Conservation (phyloP, 2,329 filamentous ascomycete species). For the Exutisphaerella laricina region DNA sequence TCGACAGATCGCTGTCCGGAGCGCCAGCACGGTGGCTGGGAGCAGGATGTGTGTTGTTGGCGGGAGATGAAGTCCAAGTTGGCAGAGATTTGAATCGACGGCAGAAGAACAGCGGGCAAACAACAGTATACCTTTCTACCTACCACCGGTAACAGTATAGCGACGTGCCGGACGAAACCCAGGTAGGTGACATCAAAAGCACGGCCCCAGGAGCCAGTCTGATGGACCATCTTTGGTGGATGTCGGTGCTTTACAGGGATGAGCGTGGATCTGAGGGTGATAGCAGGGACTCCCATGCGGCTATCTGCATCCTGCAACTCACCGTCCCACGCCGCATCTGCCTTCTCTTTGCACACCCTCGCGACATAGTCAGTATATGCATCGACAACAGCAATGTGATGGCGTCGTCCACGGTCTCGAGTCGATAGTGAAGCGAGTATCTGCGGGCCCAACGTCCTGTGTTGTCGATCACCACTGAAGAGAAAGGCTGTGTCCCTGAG, state of each 20-base stretch:
- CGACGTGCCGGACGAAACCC: not conserved
- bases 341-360: too few relatives aligned
- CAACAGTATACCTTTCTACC: not conserved
- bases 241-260: not conserved
- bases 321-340: too few relatives aligned
- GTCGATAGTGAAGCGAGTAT: too few relatives aligned
- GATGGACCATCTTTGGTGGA: constrained; percentile 2
- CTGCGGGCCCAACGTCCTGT: too few relatives aligned
- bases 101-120: constrained; percentile 1
- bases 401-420: too few relatives aligned
- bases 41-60: not conserved
- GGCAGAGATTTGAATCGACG: constrained; percentile 1
- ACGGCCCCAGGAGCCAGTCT: constrained; percentile 2
- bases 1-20: not conserved
- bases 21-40: not conserved
- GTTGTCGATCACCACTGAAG: constrained; percentile 2
- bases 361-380: too few relatives aligned
- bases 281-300: constrained; percentile 5
- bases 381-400: too few relatives aligned
- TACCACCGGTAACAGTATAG: constrained; percentile 2
- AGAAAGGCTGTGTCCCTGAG: not conserved
- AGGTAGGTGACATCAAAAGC: constrained; percentile 1
- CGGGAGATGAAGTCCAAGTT: not conserved
- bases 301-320: too few relatives aligned
- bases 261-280: not conserved